phyloP scores from a whole-genome alignment of 495 filamentous ascomycete species.

The Cladorrhinum samala region DNA sequence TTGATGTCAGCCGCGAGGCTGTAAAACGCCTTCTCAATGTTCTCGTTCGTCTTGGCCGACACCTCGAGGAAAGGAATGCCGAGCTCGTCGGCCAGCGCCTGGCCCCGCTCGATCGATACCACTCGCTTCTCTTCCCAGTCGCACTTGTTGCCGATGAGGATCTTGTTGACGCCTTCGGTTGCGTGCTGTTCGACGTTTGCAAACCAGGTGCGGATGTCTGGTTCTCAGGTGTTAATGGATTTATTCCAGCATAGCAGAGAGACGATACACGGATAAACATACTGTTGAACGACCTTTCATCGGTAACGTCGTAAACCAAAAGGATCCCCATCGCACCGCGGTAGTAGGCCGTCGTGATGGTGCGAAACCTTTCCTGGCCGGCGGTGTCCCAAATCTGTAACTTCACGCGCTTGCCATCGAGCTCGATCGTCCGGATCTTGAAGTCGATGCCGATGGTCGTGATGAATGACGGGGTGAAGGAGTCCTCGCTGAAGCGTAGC shows the following conservation, averaged over 20 bases:
- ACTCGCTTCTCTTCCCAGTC: conserved; percentile 99
- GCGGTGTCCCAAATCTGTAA: conserved; percentile 99
- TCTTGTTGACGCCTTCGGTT: conserved; percentile 98
- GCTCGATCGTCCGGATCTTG: conserved; percentile 97
- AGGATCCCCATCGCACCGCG: conserved; percentile 97
- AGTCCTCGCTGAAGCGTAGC: conserved; percentile 97
- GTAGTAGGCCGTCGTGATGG: conserved; percentile 98
- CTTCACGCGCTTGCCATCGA: conserved; percentile 97
- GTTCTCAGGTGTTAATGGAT: neutral
- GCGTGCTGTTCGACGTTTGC: conserved; percentile 99
- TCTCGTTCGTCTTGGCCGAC: conserved; percentile 97
- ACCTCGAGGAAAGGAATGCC: conserved; percentile 98
- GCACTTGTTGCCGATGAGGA: conserved; percentile 99
- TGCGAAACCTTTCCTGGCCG: conserved; percentile 95
- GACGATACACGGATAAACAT: conserved; percentile 30
- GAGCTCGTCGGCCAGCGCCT: conserved; percentile 89
- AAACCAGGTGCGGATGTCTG: conserved; percentile 99
- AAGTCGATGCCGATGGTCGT: conserved; percentile 99
- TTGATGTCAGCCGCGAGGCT: conserved; percentile 95
- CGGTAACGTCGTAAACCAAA: conserved; percentile 97
- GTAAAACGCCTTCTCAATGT: conserved; percentile 98
- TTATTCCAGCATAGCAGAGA: neutral
- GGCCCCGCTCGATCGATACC: conserved; percentile 86
- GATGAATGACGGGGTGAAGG: conserved; percentile 97
- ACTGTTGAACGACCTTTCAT: conserved; percentile 97